Base-by-base conservation (phyloP, 352 stramenopile species). In the Albugo candida region DNA sequence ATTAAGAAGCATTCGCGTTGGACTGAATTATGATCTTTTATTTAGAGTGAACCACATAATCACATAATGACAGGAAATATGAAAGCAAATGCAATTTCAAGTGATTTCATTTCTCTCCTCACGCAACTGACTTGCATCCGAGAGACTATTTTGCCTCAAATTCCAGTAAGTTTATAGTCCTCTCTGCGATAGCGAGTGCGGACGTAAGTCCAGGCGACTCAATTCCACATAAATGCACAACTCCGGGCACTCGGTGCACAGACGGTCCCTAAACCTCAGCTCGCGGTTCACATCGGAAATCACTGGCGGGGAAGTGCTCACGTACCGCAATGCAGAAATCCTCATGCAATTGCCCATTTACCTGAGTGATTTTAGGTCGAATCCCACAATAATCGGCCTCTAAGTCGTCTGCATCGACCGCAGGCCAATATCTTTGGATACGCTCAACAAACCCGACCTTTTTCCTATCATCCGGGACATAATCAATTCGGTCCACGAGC, bases 181-280 rank as follows among this genome's bases (percentile, higher is more conserved):
- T 55, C 17, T 96, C 72, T 2, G 70, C 83, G 19, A 96, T 82
- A 3, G 80, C 74, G 1, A 96, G 63, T 5, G 69, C 88, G 12
- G 80, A 69, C 1, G 85, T 96, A 63, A 94, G 63, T n/a, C 94
- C 94, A 11, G 93, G 94, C 16, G 88, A 97, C 56, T 99, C 94
- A 35, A 99, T 96, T 20, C 94, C 93, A 20, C 92, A 89, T 31
- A 97, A 60, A 55, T 97, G 81, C 41, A 97, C 69, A 12, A 97
- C 67, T 17, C 82, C 80, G 42, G 52, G 65, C 0, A 95, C 55
- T 11, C 80, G 79, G 54, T 97, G 89, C 3, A 54, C 53, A 14
- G 63, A 52, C 11, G 64, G 51, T 45, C 70, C 69, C 56, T 87
- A 59, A 12, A 27, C n/a, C 31, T 14, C n/a, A 14, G 20, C 18